These are phyloP conservation scores for Samsoniella hepiali DNA, from an alignment of 2,329 filamentous ascomycete species.

Conservation along the genomic window DNA sequence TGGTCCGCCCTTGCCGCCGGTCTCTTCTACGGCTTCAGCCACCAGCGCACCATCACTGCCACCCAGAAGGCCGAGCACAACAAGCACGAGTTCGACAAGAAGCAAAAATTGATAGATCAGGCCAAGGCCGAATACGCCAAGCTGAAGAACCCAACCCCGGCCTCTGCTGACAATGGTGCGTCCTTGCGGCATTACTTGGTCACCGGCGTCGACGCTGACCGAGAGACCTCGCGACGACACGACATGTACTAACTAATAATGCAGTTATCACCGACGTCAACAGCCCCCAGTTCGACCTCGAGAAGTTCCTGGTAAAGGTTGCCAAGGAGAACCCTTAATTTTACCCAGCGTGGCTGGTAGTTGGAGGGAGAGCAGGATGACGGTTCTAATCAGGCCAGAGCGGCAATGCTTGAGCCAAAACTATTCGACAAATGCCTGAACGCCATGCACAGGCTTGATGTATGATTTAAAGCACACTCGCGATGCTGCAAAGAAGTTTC, in stretches of 20 bases:
- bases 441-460: slow-evolving; percentile 31
- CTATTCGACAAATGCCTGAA: slow-evolving; percentile 18
- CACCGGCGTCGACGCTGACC: neutral
- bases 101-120: slow-evolving; percentile 86
- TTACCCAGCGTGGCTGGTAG: slow-evolving; percentile 1
- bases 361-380: slow-evolving; percentile 22
- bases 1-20: slow-evolving; percentile 91
- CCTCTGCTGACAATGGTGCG: slow-evolving; percentile 34
- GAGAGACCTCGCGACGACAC: neutral
- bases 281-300: slow-evolving; percentile 89
- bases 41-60: slow-evolving; percentile 78
- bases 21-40: slow-evolving; percentile 92
- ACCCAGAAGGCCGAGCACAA: slow-evolving; percentile 66
- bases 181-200: slow-evolving; percentile 22
- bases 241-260: slow-evolving; percentile 23
- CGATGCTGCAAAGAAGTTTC: slow-evolving; percentile 50
- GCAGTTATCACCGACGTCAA: slow-evolving; percentile 58
- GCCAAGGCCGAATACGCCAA: slow-evolving; percentile 88
- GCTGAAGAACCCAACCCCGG: slow-evolving; percentile 57
- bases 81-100: slow-evolving; percentile 83
- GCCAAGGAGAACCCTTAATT: slow-evolving; percentile 49
- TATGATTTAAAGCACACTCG: slow-evolving; percentile 40
- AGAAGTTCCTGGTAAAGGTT: slow-evolving; percentile 72
- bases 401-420: slow-evolving; percentile 11
- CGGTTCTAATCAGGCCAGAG: slow-evolving; percentile 23